Percentiles rank a stretch among this genome's conserved stretches.
These are phyloP conservation scores for Aplosporella prunicola DNA, from an alignment of 2,329 filamentous ascomycete genomes.

Conservation along the genomic window DNA sequence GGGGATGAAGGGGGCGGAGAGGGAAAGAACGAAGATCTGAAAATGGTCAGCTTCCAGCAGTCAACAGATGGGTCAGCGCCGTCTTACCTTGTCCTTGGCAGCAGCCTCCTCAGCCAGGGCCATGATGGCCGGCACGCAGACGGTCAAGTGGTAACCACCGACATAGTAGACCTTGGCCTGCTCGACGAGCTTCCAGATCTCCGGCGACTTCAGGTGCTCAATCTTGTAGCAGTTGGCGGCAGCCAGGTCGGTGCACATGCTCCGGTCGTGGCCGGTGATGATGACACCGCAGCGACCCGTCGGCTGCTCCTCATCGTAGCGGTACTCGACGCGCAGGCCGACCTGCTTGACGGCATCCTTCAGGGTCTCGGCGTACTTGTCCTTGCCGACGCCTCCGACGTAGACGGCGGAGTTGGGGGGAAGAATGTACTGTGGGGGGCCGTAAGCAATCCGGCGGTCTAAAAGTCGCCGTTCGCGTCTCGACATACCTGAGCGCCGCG, in stretches of 20 bases:
- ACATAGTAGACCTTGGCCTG: slow-evolving; percentile 84
- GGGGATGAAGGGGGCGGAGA: slow-evolving; percentile 90
- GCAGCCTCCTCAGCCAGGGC: slow-evolving; percentile 87
- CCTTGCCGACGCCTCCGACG: slow-evolving; percentile 86
- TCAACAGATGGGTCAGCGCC: slow-evolving; percentile 56
- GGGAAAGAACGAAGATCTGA: slow-evolving; percentile 70
- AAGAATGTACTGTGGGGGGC: slow-evolving; percentile 66
- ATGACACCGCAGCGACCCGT: slow-evolving; percentile 94
- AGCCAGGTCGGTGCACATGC: slow-evolving; percentile 87
- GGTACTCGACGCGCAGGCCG: slow-evolving; percentile 90
- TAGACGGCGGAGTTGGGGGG: slow-evolving; percentile 82
- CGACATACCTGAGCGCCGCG: slow-evolving; percentile 66
- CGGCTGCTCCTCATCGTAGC: slow-evolving; percentile 70
- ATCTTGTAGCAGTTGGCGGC: slow-evolving; percentile 96
- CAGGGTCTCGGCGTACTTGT: slow-evolving; percentile 89
- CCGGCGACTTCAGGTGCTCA: slow-evolving; percentile 80
- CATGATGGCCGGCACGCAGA: slow-evolving; percentile 83
- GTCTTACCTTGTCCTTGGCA: slow-evolving; percentile 65
- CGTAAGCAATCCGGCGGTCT: slow-evolving; percentile 2
- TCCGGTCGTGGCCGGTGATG: slow-evolving; percentile 93
- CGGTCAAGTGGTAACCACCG: slow-evolving; percentile 94
- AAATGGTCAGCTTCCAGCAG: slow-evolving; percentile 38
- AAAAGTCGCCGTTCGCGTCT: slow-evolving; percentile 1
- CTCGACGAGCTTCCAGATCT: slow-evolving; percentile 89
- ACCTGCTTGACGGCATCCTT: slow-evolving; percentile 76